Percentiles rank a stretch among this genome's conserved stretches.
Evolutionary conservation across 2,329 filamentous ascomycete genomes (phyloP).

Genomic region (Neoarthrinium moseri): DNA sequence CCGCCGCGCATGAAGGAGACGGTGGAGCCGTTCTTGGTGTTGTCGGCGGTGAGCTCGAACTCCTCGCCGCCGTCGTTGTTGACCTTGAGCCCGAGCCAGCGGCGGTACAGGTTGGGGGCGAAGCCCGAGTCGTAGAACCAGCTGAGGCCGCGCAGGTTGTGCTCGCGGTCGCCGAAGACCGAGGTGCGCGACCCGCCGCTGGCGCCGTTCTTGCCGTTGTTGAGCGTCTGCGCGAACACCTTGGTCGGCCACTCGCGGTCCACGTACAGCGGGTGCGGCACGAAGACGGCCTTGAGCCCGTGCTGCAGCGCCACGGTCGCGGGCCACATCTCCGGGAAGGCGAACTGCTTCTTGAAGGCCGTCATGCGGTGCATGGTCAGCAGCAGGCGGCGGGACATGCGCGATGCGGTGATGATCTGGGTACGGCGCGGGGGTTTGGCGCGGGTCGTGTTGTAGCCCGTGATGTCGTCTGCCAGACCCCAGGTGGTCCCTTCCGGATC

Average conservation of each 20-base stretch:
- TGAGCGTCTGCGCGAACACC: conserved; percentile 77
- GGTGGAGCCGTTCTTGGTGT: conserved; percentile 46
- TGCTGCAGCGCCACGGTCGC: conserved; percentile 85
- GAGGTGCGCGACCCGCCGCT: conserved; percentile 71
- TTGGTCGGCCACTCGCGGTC: conserved; percentile 82
- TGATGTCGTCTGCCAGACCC: conserved; percentile 79
- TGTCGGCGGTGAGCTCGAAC: conserved; percentile 62
- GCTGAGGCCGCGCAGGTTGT: conserved; percentile 81
- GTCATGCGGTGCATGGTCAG: conserved; percentile 90
- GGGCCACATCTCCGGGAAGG: conserved; percentile 97
- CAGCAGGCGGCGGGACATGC: conserved; percentile 78
- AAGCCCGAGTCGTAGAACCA: conserved; percentile 94
- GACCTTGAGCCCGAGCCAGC: conserved; percentile 82
- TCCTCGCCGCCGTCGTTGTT: conserved; percentile 77
- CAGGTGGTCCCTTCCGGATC: conserved; percentile 86
- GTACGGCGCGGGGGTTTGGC: conserved; percentile 71
- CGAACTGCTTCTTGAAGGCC: conserved; percentile 78
- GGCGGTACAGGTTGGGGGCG: conserved; percentile 74
- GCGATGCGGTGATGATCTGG: conserved; percentile 84
- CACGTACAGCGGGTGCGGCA: conserved; percentile 83
- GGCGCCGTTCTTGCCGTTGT: conserved; percentile 73
- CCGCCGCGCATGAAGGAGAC: conserved; percentile 60
- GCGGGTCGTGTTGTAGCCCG: conserved; percentile 71
- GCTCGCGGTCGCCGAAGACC: conserved; percentile 80
- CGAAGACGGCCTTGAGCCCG: conserved; percentile 88